phyloP scores from a whole-genome alignment of 495 filamentous ascomycete species.

The Tuber borchii region DNA sequence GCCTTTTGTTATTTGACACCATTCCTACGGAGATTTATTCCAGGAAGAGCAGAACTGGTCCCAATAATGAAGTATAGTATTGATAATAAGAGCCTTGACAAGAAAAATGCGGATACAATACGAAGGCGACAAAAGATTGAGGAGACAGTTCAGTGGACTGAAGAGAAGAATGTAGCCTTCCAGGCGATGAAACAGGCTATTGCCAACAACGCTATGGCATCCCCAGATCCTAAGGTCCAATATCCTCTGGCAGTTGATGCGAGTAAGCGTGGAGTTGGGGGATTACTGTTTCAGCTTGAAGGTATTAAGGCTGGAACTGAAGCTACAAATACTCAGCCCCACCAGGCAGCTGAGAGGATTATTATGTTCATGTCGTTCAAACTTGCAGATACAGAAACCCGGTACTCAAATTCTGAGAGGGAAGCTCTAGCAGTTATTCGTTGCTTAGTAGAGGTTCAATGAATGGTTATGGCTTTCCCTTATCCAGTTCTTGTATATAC shows the following conservation, averaged over 20 bases:
- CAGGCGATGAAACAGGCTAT: not conserved
- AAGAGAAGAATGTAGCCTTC: not conserved
- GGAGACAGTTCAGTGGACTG: too few relatives aligned
- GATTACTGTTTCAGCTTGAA: not conserved
- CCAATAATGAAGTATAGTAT: too few relatives aligned
- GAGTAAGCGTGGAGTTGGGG: not conserved
- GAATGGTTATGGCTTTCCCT: not conserved
- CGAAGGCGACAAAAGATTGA: too few relatives aligned
- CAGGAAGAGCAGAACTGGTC: too few relatives aligned
- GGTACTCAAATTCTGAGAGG: not conserved
- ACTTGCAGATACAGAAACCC: not conserved
- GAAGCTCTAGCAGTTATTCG: not conserved
- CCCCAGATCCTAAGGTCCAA: not conserved
- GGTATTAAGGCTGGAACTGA: not conserved
- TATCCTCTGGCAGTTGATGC: not conserved
- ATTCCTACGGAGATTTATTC: not conserved
- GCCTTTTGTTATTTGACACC: not conserved
- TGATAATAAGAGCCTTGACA: too few relatives aligned
- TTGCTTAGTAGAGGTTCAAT: not conserved
- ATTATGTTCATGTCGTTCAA: constrained; percentile 9
- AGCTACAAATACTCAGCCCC: too few relatives aligned
- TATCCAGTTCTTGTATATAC: not conserved
- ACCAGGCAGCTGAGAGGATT: not conserved
- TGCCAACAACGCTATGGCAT: not conserved
- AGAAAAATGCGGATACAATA: too few relatives aligned